phyloP scores from a whole-genome alignment of 306 rosid genomes.

The Vigna angularis region DNA sequence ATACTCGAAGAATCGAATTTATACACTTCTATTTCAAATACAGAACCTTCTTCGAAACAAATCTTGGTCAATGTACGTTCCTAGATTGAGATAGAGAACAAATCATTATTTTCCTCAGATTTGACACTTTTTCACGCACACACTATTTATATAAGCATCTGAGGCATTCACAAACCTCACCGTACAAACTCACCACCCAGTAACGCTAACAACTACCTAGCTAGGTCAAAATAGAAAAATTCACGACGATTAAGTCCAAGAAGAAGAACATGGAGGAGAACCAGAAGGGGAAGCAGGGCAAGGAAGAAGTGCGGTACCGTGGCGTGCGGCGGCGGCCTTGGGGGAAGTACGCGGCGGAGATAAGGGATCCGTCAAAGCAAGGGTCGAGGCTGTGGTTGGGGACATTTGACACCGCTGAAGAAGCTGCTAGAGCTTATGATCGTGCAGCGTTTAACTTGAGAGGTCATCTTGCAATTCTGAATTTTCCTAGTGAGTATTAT shows the following conservation, averaged over 20 bases:
- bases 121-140: background rate
- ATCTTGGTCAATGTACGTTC: conserved; percentile 62
- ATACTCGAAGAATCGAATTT: conserved; percentile 72
- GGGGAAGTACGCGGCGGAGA: conserved; percentile 93
- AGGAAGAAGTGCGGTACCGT: conserved; percentile 62
- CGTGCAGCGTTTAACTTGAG: conserved; percentile 77
- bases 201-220: background rate
- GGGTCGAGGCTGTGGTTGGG: conserved; percentile 88
- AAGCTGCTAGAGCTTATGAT: conserved; percentile 87
- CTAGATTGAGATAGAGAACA: conserved; percentile 42
- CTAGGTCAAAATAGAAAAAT: background rate
- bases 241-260: background rate
- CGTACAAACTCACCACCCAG: conserved; percentile 13
- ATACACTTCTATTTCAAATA: conserved; percentile 38
- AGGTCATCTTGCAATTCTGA: conserved; percentile 80
- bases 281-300: conserved; percentile 51
- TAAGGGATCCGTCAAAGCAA: conserved; percentile 77
- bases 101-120: conserved; percentile 18
- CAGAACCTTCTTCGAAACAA: conserved; percentile 51
- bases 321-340: conserved; percentile 81
- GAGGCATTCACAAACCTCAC: conserved; percentile 22
- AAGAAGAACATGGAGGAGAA: conserved; percentile 57
- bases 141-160: conserved; percentile 42
- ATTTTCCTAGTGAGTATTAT: conserved; percentile 83
- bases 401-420: conserved; percentile 83